Conservation (phyloP, 1,284 basidiomycete genomes). For the Acaromyces ingoldii region DNA sequence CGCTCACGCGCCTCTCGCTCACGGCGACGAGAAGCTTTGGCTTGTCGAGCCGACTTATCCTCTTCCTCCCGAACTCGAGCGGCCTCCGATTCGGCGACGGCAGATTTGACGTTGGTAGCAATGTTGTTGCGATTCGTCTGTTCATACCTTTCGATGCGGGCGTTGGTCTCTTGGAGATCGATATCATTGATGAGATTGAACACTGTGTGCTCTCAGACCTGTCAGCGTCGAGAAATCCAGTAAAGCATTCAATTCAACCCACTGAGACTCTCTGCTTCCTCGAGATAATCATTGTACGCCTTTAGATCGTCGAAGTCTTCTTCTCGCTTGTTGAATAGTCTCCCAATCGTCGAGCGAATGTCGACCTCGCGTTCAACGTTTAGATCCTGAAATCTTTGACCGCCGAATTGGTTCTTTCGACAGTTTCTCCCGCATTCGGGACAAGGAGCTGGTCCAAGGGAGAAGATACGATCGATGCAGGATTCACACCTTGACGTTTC, state of each 20-base stretch:
- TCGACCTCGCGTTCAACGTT: constrained; percentile 94
- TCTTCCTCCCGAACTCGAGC: constrained; percentile 33
- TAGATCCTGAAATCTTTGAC: constrained; percentile 95
- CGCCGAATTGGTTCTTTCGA: constrained; percentile 85
- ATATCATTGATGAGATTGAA: constrained; percentile 94
- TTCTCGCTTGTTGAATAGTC: constrained; percentile 75
- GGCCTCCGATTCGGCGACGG: constrained; percentile 33
- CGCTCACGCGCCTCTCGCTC: constrained; percentile 36
- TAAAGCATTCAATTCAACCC: too few species aligned
- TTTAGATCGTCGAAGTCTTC: constrained; percentile 80
- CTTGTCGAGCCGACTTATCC: constrained; percentile 25
- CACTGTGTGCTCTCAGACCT: constrained; percentile 61
- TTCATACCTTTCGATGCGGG: constrained; percentile 71
- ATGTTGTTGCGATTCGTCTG: constrained; percentile 49
- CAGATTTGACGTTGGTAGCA: constrained; percentile 24
- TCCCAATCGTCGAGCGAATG: constrained; percentile 75
- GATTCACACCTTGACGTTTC: too few species aligned
- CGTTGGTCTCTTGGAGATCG: constrained; percentile 77
- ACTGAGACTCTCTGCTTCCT: constrained; percentile 94
- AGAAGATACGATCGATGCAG: constrained; percentile 94
- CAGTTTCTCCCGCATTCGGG: constrained; percentile 86
- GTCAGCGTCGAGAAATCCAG: neutral
- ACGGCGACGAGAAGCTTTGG: constrained; percentile 29
- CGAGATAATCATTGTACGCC: constrained; percentile 92
- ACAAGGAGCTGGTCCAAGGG: constrained; percentile 91